Evolutionary conservation across 1,284 basidiomycete genomes (phyloP).

Genomic region (Ganoderma boninense): DNA sequence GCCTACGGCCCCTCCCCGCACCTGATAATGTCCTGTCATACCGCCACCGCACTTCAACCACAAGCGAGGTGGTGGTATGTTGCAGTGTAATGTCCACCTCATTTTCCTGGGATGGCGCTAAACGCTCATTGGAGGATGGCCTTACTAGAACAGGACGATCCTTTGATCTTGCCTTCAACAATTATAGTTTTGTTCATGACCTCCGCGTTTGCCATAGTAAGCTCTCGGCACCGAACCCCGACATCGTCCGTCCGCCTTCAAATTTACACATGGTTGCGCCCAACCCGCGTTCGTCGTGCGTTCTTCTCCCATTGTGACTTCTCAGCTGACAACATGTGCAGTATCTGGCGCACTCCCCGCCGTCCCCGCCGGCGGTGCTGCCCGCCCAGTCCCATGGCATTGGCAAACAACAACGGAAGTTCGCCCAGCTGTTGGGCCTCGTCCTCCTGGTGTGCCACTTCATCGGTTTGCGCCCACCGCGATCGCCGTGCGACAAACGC

Average conservation of each 20-base stretch:
- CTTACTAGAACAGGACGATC: not conserved
- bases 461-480: not conserved
- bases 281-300: not conserved
- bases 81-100: not conserved
- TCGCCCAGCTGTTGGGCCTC: not conserved
- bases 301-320: not conserved
- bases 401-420: not conserved
- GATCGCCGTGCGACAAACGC: slow-evolving; percentile 6
- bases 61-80: not conserved
- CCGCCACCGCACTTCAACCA: slow-evolving; percentile 1
- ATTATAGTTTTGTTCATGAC: not conserved
- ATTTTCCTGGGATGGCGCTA: not conserved
- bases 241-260: not conserved
- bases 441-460: not conserved
- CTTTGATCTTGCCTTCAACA: not conserved
- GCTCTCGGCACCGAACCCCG: slow-evolving; percentile 8
- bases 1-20: not conserved
- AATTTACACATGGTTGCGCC: not conserved
- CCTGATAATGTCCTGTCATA: not conserved
- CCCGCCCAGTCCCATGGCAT: not conserved
- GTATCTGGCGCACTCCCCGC: not conserved
- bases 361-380: not conserved
- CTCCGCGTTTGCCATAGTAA: not conserved
- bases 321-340: slow-evolving; percentile 1
- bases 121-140: not conserved